phyloP scores from a whole-genome alignment of 345 rosid genomes.

The Erodium maritimum region DNA sequence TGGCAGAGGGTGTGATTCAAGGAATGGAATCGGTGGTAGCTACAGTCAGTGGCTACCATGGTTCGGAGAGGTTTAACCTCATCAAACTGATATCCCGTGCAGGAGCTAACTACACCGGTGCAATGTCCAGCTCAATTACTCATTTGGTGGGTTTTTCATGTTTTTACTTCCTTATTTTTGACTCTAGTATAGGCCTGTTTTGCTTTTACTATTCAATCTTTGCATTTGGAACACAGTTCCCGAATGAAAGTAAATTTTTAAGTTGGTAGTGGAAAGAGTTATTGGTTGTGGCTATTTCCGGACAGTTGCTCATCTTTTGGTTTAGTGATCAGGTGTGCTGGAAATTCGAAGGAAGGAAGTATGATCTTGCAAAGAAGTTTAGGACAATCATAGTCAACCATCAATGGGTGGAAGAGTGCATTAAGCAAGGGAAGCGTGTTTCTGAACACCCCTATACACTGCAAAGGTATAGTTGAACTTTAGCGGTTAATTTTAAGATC shows the following conservation, averaged over 20 bases:
- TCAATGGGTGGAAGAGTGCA: conserved; percentile 76
- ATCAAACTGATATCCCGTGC: conserved; percentile 58
- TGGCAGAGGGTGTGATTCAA: conserved; percentile 8
- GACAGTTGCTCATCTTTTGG: background rate
- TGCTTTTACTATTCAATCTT: background rate
- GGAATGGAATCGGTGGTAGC: conserved; percentile 85
- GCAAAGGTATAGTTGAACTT: conserved; percentile 32
- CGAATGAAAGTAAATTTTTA: too few species aligned
- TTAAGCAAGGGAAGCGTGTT: conserved; percentile 47
- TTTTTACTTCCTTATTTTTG: background rate
- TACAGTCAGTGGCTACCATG: conserved; percentile 85
- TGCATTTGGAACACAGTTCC: background rate
- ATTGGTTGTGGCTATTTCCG: background rate
- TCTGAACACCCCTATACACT: conserved; percentile 46
- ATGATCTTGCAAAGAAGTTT: conserved; percentile 50
- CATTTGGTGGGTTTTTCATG: conserved; percentile 45
- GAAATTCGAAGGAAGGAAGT: conserved; percentile 70
- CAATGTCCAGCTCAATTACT: conserved; percentile 54
- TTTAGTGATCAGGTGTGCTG: conserved; percentile 50
- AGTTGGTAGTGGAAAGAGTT: too few species aligned
- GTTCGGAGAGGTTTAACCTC: conserved; percentile 63
- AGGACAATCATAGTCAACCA: conserved; percentile 49
- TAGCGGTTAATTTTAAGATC: too few species aligned
- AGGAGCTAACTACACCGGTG: conserved; percentile 78
- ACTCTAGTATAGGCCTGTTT: background rate